Evolutionary conservation across 768 basidiomycete genomes (phyloP).

Genomic region (Mycena sanguinolenta): DNA sequence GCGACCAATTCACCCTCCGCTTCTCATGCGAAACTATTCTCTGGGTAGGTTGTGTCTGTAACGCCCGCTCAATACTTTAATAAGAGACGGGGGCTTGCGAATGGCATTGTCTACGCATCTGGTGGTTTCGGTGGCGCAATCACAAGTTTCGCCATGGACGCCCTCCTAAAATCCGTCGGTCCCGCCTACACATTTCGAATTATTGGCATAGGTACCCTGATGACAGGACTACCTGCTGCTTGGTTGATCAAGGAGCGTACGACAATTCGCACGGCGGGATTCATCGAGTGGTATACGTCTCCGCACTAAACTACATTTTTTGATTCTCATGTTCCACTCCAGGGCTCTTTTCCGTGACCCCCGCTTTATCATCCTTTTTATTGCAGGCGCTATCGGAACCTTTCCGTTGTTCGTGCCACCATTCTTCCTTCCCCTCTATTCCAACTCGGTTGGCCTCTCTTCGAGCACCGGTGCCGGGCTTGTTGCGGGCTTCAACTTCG

Average conservation of each 20-base stretch:
- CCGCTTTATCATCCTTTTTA: constrained; percentile 41
- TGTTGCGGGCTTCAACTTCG: constrained; percentile 49
- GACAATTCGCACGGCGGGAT: constrained; percentile 41
- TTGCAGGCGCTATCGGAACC: constrained; percentile 48
- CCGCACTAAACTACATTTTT: not conserved
- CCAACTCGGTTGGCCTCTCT: constrained; percentile 44
- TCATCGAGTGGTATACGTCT: constrained; percentile 23
- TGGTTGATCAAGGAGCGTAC: constrained; percentile 38
- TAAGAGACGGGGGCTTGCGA: constrained; percentile 46
- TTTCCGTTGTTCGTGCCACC: constrained; percentile 53
- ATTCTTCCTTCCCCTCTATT: constrained; percentile 53
- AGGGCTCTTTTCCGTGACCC: constrained; percentile 48
- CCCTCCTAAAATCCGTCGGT: constrained; percentile 44
- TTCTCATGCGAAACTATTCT: not conserved
- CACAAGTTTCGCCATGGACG: constrained; percentile 43
- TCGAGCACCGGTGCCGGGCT: constrained; percentile 42
- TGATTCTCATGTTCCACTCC: not conserved
- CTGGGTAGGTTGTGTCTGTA: constrained; percentile 36
- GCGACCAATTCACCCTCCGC: not conserved
- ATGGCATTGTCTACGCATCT: constrained; percentile 46
- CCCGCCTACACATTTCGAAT: constrained; percentile 49
- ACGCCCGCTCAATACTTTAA: constrained; percentile 49
- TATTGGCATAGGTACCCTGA: constrained; percentile 45
- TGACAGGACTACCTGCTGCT: constrained; percentile 43
- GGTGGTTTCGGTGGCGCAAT: constrained; percentile 45